These are phyloP conservation scores for Fusarium brevicatenulatum DNA, from an alignment of 2,329 filamentous ascomycete species.

Conservation along the genomic window DNA sequence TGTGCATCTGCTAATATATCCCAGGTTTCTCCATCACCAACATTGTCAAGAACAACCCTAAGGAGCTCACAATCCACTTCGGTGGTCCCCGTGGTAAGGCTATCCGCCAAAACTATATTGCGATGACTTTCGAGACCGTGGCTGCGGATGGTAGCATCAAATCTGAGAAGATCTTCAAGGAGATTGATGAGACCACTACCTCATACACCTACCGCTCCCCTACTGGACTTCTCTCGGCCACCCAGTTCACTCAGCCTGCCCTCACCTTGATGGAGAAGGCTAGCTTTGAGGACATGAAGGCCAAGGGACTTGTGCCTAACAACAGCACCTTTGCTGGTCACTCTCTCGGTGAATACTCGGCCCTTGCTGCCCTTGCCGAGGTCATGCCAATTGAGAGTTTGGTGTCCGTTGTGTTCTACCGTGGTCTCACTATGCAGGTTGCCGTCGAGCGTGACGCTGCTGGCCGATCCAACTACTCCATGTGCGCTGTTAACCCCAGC, in stretches of 20 bases:
- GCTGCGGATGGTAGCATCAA: conserved; percentile 91
- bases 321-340: conserved; percentile 98
- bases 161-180: conserved; percentile 99
- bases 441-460: conserved; percentile 94
- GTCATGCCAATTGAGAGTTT: conserved; percentile 99
- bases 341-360: conserved; percentile 98
- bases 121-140: conserved; percentile 99
- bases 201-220: conserved; percentile 98
- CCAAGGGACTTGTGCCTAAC: conserved; percentile 93
- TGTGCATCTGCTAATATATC: conserved; percentile 16
- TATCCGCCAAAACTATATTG: conserved; percentile 99
- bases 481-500: conserved; percentile 99
- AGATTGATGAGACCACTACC: conserved; percentile 89
- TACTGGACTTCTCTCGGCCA: conserved; percentile 92
- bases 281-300: conserved; percentile 98
- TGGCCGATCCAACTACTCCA: conserved; percentile 97
- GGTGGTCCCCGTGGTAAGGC: conserved; percentile 96
- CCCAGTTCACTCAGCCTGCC: conserved; percentile 97
- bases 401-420: conserved; percentile 99
- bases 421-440: conserved; percentile 98
- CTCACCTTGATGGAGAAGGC: conserved; percentile 99
- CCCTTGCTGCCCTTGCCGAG: conserved; percentile 92
- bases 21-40: conserved; percentile 94
- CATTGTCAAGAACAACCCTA: conserved; percentile 99
- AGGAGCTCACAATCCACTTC: conserved; percentile 98